Percentiles rank a stretch among this genome's conserved stretches.
Conservation (phyloP, 78 protist genomes). For the Corallochytrium limacisporum region DNA sequence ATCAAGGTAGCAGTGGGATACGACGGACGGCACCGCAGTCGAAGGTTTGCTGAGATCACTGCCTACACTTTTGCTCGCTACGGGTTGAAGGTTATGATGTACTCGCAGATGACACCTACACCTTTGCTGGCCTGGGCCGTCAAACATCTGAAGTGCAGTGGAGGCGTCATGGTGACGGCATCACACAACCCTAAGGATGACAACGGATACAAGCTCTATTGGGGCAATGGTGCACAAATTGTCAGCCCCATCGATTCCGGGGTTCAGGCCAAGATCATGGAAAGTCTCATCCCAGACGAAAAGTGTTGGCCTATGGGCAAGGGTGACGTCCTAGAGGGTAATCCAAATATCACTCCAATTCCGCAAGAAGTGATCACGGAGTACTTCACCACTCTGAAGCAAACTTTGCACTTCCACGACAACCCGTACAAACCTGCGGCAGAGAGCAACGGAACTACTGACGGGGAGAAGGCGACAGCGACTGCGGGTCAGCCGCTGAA, state of each 20-base stretch:
- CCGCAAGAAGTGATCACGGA: no score
- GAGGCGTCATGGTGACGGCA: conserved; percentile 88
- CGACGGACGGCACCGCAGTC: background rate
- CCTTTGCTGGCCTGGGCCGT: conserved; percentile 52
- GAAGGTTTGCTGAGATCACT: background rate
- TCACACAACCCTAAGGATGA: conserved; percentile 89
- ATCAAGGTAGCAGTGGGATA: background rate
- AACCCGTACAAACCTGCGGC: no score
- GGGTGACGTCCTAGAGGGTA: no score
- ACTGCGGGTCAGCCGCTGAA: background rate
- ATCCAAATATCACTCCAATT: no score
- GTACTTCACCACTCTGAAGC: no score
- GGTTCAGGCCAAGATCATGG: no score
- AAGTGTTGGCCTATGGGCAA: no score
- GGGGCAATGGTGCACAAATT: conserved; percentile 84
- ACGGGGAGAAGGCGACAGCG: no score
- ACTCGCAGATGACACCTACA: background rate
- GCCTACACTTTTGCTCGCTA: background rate
- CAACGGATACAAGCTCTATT: conserved; percentile 98
- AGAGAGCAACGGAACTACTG: no score
- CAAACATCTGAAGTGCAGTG: conserved; percentile 11
- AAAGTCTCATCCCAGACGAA: no score
- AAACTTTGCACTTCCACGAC: no score
- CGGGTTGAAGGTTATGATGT: background rate
- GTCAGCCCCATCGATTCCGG: conserved; percentile 9